A percentile compares a stretch with the other conserved stretches of the same genome.
These are phyloP conservation scores for Cladosporium colombiae DNA, from an alignment of 2,329 filamentous ascomycete species.

Conservation along the genomic window DNA sequence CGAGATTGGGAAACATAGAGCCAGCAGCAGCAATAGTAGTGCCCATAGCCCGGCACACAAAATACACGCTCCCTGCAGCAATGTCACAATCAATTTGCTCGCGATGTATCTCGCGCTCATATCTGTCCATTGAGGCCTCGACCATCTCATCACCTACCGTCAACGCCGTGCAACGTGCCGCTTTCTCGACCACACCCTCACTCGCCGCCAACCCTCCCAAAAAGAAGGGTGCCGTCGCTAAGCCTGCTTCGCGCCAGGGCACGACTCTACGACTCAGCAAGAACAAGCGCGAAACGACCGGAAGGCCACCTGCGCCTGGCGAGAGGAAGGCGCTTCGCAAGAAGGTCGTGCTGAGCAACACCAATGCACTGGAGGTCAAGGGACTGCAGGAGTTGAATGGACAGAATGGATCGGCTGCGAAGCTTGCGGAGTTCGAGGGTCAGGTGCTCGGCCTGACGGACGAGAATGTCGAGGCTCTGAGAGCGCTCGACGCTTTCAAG, in stretches of 20 bases:
- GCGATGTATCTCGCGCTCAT: slow-evolving; percentile 27
- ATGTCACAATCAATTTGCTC: slow-evolving; percentile 25
- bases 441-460: slow-evolving; percentile 70
- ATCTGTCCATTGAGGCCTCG: slow-evolving; percentile 16
- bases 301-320: slow-evolving; percentile 53
- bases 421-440: slow-evolving; percentile 53
- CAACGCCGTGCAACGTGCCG: slow-evolving; percentile 27
- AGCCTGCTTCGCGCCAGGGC: slow-evolving; percentile 26
- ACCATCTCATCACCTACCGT: slow-evolving; percentile 11
- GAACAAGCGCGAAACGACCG: slow-evolving; percentile 31
- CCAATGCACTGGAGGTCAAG: slow-evolving; percentile 79
- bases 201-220: slow-evolving; percentile 34
- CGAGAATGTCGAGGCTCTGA: slow-evolving; percentile 73
- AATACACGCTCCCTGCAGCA: background rate
- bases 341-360: slow-evolving; percentile 88
- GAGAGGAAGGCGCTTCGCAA: slow-evolving; percentile 87
- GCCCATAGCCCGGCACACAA: background rate
- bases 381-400: slow-evolving; percentile 64
- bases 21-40: background rate
- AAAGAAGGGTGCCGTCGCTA: slow-evolving; percentile 31
- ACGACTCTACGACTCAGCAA: slow-evolving; percentile 34
- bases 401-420: slow-evolving; percentile 47
- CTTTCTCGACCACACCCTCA: slow-evolving; percentile 38
- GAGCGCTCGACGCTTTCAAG: slow-evolving; percentile 89
- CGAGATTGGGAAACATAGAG: background rate